phyloP scores from a whole-genome alignment of 2,329 filamentous ascomycete genomes.

The Diplodia intermedia region DNA sequence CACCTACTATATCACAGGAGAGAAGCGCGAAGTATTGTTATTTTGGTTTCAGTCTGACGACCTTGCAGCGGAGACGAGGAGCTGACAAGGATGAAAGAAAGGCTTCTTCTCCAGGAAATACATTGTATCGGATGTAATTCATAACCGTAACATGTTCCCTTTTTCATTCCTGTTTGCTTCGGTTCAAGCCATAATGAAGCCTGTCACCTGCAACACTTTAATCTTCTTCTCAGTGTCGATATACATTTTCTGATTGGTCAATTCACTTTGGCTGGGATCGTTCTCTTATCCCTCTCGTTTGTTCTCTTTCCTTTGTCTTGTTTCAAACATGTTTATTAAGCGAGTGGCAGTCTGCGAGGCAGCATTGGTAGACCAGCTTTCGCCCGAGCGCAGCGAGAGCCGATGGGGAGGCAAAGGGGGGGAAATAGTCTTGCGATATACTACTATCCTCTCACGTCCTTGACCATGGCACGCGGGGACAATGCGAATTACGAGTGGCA shows the following conservation, averaged over 20 bases:
- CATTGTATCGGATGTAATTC: not conserved
- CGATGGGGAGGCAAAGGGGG: not conserved
- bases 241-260: not conserved
- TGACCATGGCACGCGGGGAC: not conserved
- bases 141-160: not conserved
- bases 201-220: not conserved
- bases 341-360: not conserved
- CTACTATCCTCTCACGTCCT: not conserved
- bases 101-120: not conserved
- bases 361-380: not conserved
- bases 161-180: not conserved
- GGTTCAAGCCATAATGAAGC: not conserved
- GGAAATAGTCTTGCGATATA: not conserved
- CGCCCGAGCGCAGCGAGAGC: not conserved
- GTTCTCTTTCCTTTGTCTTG: not conserved
- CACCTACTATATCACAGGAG: slow-evolving; percentile 3
- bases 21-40: slow-evolving; percentile 1
- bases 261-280: not conserved
- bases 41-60: not conserved
- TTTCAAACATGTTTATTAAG: not conserved
- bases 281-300: not conserved
- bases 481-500: not conserved
- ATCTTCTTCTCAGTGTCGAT: not conserved
- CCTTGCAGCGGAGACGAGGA: not conserved
- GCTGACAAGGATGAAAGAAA: slow-evolving; percentile 13